Percentiles rank a stretch among this genome's conserved stretches.
Evolutionary conservation across 257 asterid species (phyloP).

Genomic region (Solanum arcanum): DNA sequence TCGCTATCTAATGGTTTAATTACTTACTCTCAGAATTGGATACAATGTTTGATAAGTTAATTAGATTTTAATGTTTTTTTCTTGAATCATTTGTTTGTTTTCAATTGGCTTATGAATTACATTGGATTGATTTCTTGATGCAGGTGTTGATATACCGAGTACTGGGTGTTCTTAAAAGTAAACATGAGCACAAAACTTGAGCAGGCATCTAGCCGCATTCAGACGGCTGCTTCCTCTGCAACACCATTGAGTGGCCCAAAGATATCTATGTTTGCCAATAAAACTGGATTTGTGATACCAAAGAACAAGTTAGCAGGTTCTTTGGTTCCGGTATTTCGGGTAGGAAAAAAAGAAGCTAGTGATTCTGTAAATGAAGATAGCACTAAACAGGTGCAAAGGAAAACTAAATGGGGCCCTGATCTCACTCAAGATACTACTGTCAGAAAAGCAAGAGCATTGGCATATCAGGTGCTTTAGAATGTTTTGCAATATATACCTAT

Average conservation of each 20-base stretch:
- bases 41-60: not conserved
- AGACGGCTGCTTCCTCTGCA: slow-evolving; percentile 33
- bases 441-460: slow-evolving; percentile 67
- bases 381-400: slow-evolving; percentile 40
- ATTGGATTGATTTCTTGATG: not conserved
- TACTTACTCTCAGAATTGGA: not conserved
- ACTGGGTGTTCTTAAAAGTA: slow-evolving; percentile 12
- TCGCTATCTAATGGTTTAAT: not conserved
- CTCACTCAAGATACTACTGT: slow-evolving; percentile 55
- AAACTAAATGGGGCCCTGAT: slow-evolving; percentile 96
- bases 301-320: slow-evolving; percentile 86
- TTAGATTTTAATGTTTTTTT: not conserved
- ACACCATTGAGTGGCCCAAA: slow-evolving; percentile 46
- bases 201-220: slow-evolving; percentile 30
- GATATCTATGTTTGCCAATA: slow-evolving; percentile 51
- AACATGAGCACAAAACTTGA: slow-evolving; percentile 56
- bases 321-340: slow-evolving; percentile 56
- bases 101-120: not conserved
- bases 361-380: slow-evolving; percentile 45
- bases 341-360: slow-evolving; percentile 44
- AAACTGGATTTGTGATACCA: slow-evolving; percentile 80
- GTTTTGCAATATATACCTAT: not conserved
- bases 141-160: not conserved
- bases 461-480: slow-evolving; percentile 61
- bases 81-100: not conserved